phyloP scores from a whole-genome alignment of 164 flowering plant species.

The Annona squamosa region DNA sequence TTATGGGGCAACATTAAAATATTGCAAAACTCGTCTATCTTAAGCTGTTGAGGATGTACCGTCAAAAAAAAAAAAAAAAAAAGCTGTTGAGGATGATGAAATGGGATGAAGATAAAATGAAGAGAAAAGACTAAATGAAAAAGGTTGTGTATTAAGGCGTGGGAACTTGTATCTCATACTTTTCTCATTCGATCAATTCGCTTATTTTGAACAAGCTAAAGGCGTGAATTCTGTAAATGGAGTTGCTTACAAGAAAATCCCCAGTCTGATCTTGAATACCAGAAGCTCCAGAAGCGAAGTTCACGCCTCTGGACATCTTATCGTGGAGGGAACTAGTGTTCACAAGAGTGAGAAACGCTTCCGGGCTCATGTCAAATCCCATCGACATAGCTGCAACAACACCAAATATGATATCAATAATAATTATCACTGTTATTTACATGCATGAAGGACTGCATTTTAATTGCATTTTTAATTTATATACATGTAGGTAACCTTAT shows the following conservation, averaged over 20 bases:
- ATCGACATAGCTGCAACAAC: conserved; percentile 20
- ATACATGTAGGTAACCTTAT: no score
- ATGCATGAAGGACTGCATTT: no score
- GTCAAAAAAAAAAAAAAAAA: not conserved
- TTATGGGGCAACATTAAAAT: no score
- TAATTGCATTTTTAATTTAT: no score
- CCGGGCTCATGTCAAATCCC: conserved; percentile 39
- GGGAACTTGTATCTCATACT: not conserved
- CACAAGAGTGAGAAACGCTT: conserved; percentile 28
- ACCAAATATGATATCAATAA: no score
- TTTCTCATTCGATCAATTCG: not conserved
- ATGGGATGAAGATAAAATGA: not conserved
- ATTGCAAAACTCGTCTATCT: no score
- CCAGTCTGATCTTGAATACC: conserved; percentile 39
- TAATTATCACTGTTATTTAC: no score
- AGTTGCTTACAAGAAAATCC: conserved; percentile 10
- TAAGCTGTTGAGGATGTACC: not conserved
- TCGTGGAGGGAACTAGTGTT: not conserved
- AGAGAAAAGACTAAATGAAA: not conserved
- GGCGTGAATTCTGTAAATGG: not conserved
- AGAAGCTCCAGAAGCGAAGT: conserved; percentile 55
- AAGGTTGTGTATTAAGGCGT: not conserved
- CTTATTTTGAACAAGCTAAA: not conserved
- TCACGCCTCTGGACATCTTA: conserved; percentile 30
- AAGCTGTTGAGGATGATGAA: not conserved